Evolutionary conservation across 768 basidiomycete species (phyloP), one percentile per base, ranked within the genome.

Genomic region (Mycena venus): DNA sequence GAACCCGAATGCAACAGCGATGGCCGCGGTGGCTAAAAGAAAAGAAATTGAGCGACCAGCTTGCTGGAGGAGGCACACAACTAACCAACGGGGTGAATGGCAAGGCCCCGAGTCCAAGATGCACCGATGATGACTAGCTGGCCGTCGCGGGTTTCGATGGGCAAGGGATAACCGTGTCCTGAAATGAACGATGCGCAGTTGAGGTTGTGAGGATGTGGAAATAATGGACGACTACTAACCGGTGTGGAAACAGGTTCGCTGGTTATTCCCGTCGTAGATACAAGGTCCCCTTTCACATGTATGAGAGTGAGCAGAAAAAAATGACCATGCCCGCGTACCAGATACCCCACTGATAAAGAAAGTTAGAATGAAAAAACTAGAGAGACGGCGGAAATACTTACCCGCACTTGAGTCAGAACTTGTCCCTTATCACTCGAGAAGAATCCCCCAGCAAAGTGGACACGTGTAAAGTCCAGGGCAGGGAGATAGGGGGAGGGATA

Each of bases 41-140:
- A 36, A 21, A n/a, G n/a, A n/a, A 23, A 42, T 44, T 34, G 25
- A 12, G 27, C 10, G 25, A 12, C 10, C 3, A 23, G 10, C 6
- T 49, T 29, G 9, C 23, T 2, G 23, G 25, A 23, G 3, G 59
- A 23, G 8, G 4, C 9, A 29, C 3, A 7, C 2, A 21, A 74
- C 73, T 25, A 9, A 74, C 76, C 75, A 23, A 78, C 77, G 29
- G 77, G 77, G 64, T 78, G 77, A 32, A 78, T 75, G 17, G 77
- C 77, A 27, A 78, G 75, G 3, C 77, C 77, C 0, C 77, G 65
- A 12, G 75, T 76, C 75, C 75, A 78, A n/a, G 75, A 74, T 7
- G 72, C 69, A 8, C 65, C 70, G 23, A 78, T 59, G 25, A 44
- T 23, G 1, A 60, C 49, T 36, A 15, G 17, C 12, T 70, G 59